Evolutionary conservation across 129 eudicot species (phyloP).

Genomic region (Helianthus tuberosus): DNA sequence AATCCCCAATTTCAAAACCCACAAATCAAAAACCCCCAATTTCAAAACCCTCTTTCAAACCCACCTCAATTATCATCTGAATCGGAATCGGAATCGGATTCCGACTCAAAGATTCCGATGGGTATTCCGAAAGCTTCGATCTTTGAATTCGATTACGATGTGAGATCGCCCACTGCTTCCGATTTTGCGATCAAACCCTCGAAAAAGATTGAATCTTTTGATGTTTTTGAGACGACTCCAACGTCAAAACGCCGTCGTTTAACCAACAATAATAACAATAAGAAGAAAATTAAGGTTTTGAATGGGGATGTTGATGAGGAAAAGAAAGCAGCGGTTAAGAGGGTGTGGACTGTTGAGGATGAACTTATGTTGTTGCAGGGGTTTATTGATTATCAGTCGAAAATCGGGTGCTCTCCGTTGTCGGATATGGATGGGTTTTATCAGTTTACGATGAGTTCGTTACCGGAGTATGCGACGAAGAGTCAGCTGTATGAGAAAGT

Average conservation of each 20-base stretch:
- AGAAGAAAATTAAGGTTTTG: conserved; percentile 25
- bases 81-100: conserved; percentile 24
- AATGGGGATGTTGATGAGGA: conserved; percentile 39
- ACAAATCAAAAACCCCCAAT: conserved; percentile 12
- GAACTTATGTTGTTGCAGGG: conserved; percentile 50
- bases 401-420: conserved; percentile 44
- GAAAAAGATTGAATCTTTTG: conserved; percentile 15
- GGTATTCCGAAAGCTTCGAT: conserved; percentile 9
- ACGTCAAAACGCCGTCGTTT: conserved; percentile 23
- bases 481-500: conserved; percentile 61
- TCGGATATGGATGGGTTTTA: conserved; percentile 51
- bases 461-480: conserved; percentile 39
- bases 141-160: conserved; percentile 23
- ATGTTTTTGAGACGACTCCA: conserved; percentile 20
- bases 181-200: conserved; percentile 35
- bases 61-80: background rate
- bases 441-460: conserved; percentile 38
- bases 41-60: conserved; percentile 21
- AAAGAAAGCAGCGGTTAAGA: conserved; percentile 24
- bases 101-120: conserved; percentile 11
- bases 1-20: background rate
- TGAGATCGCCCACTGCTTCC: conserved; percentile 33
- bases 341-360: conserved; percentile 56
- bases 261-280: conserved; percentile 13
- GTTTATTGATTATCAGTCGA: conserved; percentile 37